Conservation (phyloP, 2,329 filamentous ascomycete genomes). For the Fusarium proliferatum region DNA sequence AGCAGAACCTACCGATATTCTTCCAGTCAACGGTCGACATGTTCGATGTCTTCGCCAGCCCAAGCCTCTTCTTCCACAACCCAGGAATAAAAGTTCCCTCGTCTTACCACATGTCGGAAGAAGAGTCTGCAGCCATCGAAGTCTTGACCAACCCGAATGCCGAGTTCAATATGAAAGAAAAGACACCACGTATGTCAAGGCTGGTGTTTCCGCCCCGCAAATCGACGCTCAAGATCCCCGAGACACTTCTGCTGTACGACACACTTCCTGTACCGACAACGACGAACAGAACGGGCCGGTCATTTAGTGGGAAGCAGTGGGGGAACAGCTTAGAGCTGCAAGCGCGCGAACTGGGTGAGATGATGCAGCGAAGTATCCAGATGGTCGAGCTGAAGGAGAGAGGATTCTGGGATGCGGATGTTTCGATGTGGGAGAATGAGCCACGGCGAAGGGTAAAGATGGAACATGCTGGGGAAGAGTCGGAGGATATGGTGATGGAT, state of each 20-base stretch:
- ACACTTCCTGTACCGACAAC: conserved; percentile 38
- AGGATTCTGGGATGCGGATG: conserved; percentile 55
- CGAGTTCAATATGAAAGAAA: conserved; percentile 16
- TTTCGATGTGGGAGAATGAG: conserved; percentile 49
- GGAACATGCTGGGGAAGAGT: conserved; percentile 51
- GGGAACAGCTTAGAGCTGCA: conserved; percentile 60
- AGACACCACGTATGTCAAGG: conserved; percentile 54
- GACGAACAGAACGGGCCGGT: conserved; percentile 19
- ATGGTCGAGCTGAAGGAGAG: conserved; percentile 58
- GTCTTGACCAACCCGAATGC: conserved; percentile 40
- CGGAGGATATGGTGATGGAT: conserved; percentile 41
- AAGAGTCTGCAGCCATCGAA: conserved; percentile 43
- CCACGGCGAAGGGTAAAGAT: conserved; percentile 53
- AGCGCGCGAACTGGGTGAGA: conserved; percentile 57
- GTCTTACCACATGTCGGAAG: conserved; percentile 54
- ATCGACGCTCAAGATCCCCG: conserved; percentile 62
- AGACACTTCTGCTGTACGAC: conserved; percentile 61
- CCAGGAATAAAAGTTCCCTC: conserved; percentile 59
- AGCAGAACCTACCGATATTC: conserved; percentile 52
- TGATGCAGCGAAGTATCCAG: conserved; percentile 63
- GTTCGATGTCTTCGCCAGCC: conserved; percentile 71
- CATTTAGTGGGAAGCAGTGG: conserved; percentile 31
- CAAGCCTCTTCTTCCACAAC: conserved; percentile 68
- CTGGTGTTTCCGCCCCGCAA: conserved; percentile 60
- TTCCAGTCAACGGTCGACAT: conserved; percentile 61